Evolutionary conservation across 495 filamentous ascomycete genomes (phyloP), one percentile per base, ranked within the genome.

Genomic region (Achaetomiella virescens): DNA sequence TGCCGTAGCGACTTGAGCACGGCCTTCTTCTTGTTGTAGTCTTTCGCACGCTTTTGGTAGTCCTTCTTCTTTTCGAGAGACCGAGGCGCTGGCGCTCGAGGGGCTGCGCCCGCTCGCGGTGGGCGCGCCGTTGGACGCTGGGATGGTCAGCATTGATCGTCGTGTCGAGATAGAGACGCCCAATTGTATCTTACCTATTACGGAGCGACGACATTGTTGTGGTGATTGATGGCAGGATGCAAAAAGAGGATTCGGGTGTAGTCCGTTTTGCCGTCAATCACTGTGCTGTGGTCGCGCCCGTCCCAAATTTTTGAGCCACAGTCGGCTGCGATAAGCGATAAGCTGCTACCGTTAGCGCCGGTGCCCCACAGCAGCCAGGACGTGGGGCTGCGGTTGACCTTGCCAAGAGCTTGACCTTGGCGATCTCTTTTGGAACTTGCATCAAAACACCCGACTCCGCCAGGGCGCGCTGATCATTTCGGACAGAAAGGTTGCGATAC

Each of bases 41-140:
- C 91, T 68, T 82, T 81, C 3, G 93, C 88, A 53, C 93, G 90
- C 58, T 91, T 85, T 41, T 86, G 85, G 78, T 97, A 98, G 76
- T 98, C 93, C 66, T 70, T 69, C 41, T 70, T 63, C 55, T 70
- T 71, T 49, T 71, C 67, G 55, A 71, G 66, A 74, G 62, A 35
- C 70, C 64, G 38, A 70, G 66, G 0, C 59, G 58, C 21, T 44
- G 18, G 11, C 93, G 89, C 65, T 88, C 88, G 59, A 80, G 64
- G 35, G 91, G 87, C 68, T 97, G 93, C 29, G 87, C 86, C 62
- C 93, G 87, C 76, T 97, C 93, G 61, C 82, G 78, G 74, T 97
- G 92, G 64, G 64, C 55, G 38, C 66, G 66, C 22, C 66, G 66
- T 46, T 69, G 65, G 56, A 69, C 45, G 56, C 66, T 69, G 55